Percentiles rank a stretch among this genome's conserved stretches.
Evolutionary conservation across 2,329 filamentous ascomycete species (phyloP).

Genomic region (Xylaria sp.): DNA sequence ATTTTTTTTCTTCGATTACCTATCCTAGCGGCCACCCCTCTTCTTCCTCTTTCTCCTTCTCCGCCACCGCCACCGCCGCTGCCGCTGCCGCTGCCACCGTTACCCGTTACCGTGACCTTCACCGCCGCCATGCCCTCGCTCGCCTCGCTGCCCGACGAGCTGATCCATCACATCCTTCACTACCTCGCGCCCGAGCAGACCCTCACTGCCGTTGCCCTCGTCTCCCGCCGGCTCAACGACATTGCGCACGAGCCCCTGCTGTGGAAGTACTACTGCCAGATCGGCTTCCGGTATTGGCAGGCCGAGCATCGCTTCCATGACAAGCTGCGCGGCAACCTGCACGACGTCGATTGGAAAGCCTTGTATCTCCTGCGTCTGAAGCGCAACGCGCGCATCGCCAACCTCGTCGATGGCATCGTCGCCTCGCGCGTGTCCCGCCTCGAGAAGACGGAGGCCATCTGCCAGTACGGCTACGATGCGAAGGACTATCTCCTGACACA

Average conservation of each 20-base stretch:
- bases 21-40: background rate
- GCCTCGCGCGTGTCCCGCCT: conserved; percentile 76
- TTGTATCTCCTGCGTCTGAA: conserved; percentile 69
- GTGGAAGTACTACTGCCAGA: conserved; percentile 81
- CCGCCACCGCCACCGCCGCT: background rate
- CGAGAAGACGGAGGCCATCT: conserved; percentile 75
- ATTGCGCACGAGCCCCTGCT: conserved; percentile 78
- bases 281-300: conserved; percentile 80
- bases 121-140: conserved; percentile 51
- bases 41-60: background rate
- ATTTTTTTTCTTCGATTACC: background rate
- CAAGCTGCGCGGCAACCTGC: conserved; percentile 65
- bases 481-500: conserved; percentile 85
- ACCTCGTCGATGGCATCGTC: conserved; percentile 75
- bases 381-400: conserved; percentile 63
- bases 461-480: conserved; percentile 81
- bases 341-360: conserved; percentile 77
- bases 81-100: too few relatives aligned
- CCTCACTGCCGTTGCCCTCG: conserved; percentile 59
- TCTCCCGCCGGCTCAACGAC: conserved; percentile 72
- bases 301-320: conserved; percentile 67
- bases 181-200: conserved; percentile 68
- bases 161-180: conserved; percentile 81
- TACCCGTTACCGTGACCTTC: too few relatives aligned
- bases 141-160: conserved; percentile 78